These are phyloP conservation scores for Xylariaceae sp. DNA, from an alignment of 2,329 filamentous ascomycete genomes.

Conservation along the genomic window DNA sequence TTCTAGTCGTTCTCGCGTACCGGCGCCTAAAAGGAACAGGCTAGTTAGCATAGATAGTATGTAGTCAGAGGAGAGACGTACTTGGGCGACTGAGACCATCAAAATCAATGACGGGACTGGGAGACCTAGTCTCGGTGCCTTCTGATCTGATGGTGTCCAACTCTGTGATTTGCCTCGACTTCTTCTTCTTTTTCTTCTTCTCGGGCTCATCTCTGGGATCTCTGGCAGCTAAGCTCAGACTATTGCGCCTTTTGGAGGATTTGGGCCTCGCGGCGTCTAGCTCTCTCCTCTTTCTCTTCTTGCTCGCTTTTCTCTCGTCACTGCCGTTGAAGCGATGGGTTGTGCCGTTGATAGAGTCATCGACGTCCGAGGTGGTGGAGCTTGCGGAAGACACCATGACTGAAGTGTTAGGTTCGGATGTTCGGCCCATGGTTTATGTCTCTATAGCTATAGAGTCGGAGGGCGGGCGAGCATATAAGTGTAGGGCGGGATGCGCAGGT, in stretches of 20 bases:
- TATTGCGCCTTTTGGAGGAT: constrained; percentile 44
- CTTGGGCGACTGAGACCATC: constrained; percentile 59
- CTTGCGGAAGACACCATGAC: constrained; percentile 16
- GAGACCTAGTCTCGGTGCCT: constrained; percentile 39
- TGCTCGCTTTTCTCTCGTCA: constrained; percentile 31
- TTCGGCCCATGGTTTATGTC: no score
- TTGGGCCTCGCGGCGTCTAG: constrained; percentile 28
- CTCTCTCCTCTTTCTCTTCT: constrained; percentile 30
- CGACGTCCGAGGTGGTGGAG: constrained; percentile 27
- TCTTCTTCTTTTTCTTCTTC: constrained; percentile 35
- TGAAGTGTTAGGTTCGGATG: no score
- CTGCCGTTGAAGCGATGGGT: constrained; percentile 12
- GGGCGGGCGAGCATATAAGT: no score
- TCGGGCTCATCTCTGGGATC: constrained; percentile 55
- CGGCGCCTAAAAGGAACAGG: constrained; percentile 42
- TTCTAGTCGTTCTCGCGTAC: constrained; percentile 60
- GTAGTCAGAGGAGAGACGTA: constrained; percentile 25
- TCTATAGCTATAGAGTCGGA: no score
- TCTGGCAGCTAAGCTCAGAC: constrained; percentile 57
- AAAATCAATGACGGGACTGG: constrained; percentile 57
- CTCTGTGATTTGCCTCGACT: not conserved
- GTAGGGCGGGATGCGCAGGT: no score
- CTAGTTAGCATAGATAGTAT: constrained; percentile 15
- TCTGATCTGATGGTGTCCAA: constrained; percentile 19
- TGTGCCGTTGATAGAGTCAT: constrained; percentile 29